A percentile compares a stretch with the other conserved stretches of the same genome.
Conservation (phyloP, 2,329 filamentous ascomycete genomes). For the Fusarium ambrosium region DNA sequence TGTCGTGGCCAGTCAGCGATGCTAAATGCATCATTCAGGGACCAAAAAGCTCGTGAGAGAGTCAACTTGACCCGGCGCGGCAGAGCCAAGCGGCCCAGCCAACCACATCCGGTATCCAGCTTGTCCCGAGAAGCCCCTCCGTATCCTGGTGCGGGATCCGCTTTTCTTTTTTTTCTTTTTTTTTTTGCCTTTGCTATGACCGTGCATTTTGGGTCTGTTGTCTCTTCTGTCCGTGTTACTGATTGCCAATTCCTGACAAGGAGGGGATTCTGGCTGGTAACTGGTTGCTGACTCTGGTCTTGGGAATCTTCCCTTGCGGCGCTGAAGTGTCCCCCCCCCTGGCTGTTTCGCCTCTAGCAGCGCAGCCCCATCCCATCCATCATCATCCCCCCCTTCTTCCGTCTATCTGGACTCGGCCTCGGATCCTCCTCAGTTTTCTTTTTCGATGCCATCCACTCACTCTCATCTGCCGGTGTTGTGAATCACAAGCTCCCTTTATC, state of each 20-base stretch:
- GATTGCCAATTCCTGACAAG: conserved; percentile 15
- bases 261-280: conserved; percentile 15
- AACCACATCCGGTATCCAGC: conserved; percentile 24
- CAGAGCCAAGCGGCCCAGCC: conserved; percentile 22
- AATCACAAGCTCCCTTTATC: conserved; percentile 36
- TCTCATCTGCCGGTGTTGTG: conserved; percentile 32
- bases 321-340: conserved; percentile 16
- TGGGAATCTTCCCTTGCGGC: conserved; percentile 21
- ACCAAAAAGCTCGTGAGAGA: conserved; percentile 25
- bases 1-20: conserved; percentile 9
- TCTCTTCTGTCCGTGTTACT: conserved; percentile 23
- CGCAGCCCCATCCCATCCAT: not conserved
- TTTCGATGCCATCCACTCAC: conserved; percentile 27
- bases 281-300: conserved; percentile 21
- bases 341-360: conserved; percentile 25
- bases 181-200: conserved; percentile 17
- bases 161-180: conserved; percentile 9
- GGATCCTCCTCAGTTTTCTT: conserved; percentile 20
- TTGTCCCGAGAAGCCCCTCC: conserved; percentile 20
- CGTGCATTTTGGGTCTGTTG: conserved; percentile 18
- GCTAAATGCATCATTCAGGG: conserved; percentile 17
- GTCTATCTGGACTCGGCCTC: conserved; percentile 30
- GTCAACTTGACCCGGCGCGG: not conserved
- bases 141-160: conserved; percentile 26
- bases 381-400: conserved; percentile 8